Percentiles rank a stretch among this genome's conserved stretches.
These are phyloP conservation scores for Ramalina peruviana DNA, from an alignment of 495 filamentous ascomycete genomes.

Conservation along the genomic window DNA sequence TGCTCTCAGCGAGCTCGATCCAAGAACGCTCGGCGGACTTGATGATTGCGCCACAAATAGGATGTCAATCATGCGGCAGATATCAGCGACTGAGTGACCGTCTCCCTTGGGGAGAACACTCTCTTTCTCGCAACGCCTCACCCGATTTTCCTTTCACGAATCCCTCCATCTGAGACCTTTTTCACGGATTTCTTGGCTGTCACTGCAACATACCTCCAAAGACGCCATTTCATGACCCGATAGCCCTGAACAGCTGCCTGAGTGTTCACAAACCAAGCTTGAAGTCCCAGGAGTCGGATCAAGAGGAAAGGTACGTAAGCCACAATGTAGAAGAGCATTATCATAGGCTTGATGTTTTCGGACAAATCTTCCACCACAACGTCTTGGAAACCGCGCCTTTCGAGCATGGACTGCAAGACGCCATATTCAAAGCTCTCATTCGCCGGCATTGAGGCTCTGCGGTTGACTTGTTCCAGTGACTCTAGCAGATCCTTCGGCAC, in stretches of 20 bases:
- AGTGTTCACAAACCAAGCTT: slow-evolving; percentile 33
- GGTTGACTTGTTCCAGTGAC: slow-evolving; percentile 28
- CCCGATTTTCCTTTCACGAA: too few relatives aligned
- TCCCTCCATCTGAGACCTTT: too few relatives aligned
- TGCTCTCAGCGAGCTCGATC: too few relatives aligned
- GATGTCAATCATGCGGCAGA: too few relatives aligned
- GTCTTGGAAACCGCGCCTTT: slow-evolving; percentile 38
- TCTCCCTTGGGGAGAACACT: too few relatives aligned
- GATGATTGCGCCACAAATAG: too few relatives aligned
- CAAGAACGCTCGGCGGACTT: too few relatives aligned
- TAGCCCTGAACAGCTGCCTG: slow-evolving; percentile 31
- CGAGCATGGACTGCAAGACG: slow-evolving; percentile 24
- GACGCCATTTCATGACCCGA: slow-evolving; percentile 14
- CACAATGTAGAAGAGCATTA: slow-evolving; percentile 35
- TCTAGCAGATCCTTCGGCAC: slow-evolving; percentile 19
- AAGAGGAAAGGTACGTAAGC: slow-evolving; percentile 39
- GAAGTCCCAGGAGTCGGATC: slow-evolving; percentile 30
- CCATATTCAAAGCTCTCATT: slow-evolving; percentile 21
- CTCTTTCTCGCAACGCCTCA: too few relatives aligned
- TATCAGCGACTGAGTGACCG: too few relatives aligned
- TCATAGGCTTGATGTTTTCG: slow-evolving; percentile 36
- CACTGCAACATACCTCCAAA: slow-evolving; percentile 27
- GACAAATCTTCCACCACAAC: slow-evolving; percentile 33
- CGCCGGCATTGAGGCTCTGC: slow-evolving; percentile 35
- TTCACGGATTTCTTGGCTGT: slow-evolving; percentile 13